Evolutionary conservation across 371 early-diverging fungal genomes (phyloP).

Genomic region (Haplosporangium sp.): DNA sequence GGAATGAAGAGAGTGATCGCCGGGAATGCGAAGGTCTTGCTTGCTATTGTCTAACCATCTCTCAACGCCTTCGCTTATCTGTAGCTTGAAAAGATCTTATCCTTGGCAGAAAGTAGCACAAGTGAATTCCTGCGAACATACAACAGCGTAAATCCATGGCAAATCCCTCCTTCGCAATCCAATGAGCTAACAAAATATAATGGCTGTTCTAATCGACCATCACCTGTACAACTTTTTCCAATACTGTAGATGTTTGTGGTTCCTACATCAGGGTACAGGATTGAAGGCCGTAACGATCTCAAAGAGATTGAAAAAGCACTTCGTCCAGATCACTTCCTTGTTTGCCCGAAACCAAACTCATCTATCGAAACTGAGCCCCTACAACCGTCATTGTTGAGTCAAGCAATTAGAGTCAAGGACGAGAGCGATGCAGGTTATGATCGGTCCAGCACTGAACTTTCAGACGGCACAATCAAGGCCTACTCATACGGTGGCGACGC

Average conservation of each 20-base stretch:
- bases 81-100: too few species aligned
- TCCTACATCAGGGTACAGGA: constrained; percentile 30
- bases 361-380: background rate
- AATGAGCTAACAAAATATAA: background rate
- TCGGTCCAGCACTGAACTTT: too few species aligned
- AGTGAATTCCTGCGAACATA: too few species aligned
- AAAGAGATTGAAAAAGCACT: constrained; percentile 19
- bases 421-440: background rate
- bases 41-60: too few species aligned
- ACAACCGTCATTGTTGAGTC: constrained; percentile 20
- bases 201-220: background rate
- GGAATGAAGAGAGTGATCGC: too few species aligned
- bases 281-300: constrained; percentile 41
- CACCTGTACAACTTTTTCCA: background rate
- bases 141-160: too few species aligned
- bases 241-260: constrained; percentile 34
- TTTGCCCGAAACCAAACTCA: background rate
- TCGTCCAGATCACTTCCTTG: background rate
- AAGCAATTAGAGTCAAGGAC: constrained; percentile 1
- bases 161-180: background rate
- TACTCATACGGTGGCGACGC: background rate
- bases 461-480: too few species aligned
- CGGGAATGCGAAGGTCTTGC: too few species aligned
- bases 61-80: too few species aligned
- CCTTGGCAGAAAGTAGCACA: too few species aligned